A percentile compares a stretch with the other conserved stretches of the same genome.
Conservation (phyloP, 2,329 filamentous ascomycete species). For the Chalaropsis ovoidea region DNA sequence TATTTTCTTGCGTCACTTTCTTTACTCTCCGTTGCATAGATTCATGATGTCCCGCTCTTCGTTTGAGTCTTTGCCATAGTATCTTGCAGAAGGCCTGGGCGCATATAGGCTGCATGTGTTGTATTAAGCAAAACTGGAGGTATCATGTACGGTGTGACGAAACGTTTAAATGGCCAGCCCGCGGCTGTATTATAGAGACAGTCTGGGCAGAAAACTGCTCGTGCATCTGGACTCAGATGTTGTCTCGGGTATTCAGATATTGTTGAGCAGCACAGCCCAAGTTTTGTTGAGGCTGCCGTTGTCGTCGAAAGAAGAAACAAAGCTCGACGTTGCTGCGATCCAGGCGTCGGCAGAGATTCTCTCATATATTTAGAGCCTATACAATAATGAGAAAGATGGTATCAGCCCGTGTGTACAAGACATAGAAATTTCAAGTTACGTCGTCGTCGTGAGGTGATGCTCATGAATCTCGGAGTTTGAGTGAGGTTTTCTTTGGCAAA, state of each 20-base stretch:
- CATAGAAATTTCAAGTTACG: slow-evolving; percentile 3
- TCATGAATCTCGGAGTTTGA: neutral
- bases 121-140: neutral
- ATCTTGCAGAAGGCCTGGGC: too few species aligned
- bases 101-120: neutral
- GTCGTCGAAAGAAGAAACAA: neutral
- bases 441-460: neutral
- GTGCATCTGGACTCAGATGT: neutral
- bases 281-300: neutral
- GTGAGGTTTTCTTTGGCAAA: slow-evolving; percentile 7
- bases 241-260: neutral
- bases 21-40: too few species aligned
- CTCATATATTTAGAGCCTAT: slow-evolving; percentile 19
- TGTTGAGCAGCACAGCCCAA: neutral
- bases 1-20: neutral
- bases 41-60: too few species aligned
- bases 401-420: slow-evolving; percentile 17
- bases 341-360: neutral
- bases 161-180: neutral
- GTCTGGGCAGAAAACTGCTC: neutral
- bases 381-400: neutral
- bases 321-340: neutral
- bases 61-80: too few species aligned
- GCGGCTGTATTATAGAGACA: neutral
- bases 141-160: neutral